Percentiles rank a stretch among this genome's conserved stretches.
phyloP scores from a whole-genome alignment of 179 eudicot species.

The Drosera spatulata region DNA sequence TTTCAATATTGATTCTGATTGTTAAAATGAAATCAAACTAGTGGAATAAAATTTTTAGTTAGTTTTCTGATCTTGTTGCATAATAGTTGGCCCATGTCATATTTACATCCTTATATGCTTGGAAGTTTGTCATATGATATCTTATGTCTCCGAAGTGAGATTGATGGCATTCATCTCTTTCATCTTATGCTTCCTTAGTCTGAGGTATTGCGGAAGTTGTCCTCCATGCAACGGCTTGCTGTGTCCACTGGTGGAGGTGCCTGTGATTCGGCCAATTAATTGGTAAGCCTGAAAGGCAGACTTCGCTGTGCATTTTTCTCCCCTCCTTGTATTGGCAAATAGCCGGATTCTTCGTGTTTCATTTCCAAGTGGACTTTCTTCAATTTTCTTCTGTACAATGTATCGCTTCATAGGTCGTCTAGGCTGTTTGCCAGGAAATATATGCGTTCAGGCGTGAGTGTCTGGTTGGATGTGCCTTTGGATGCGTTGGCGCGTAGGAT shows the following conservation, averaged over 20 bases:
- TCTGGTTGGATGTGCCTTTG: conserved; percentile 91
- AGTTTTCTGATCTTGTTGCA: background rate
- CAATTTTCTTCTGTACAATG: too few species aligned
- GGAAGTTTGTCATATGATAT: background rate
- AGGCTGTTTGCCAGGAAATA: conserved; percentile 42
- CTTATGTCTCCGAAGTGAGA: background rate
- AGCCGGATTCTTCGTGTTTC: too few species aligned
- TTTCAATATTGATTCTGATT: background rate
- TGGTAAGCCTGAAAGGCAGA: conserved; percentile 33
- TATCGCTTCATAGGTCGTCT: too few species aligned
- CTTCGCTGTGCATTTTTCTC: background rate
- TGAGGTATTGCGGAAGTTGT: conserved; percentile 56
- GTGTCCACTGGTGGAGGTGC: conserved; percentile 98
- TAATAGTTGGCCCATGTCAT: background rate
- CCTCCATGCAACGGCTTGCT: conserved; percentile 46
- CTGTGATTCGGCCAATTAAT: conserved; percentile 77
- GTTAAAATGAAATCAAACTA: too few species aligned
- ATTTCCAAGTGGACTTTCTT: too few species aligned
- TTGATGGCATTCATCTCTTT: background rate
- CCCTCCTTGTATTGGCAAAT: background rate
- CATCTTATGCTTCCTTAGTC: conserved; percentile 27
- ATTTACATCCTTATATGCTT: background rate
- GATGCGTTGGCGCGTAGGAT: conserved; percentile 80
- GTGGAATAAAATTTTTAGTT: too few species aligned
- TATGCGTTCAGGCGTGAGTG: conserved; percentile 77